Percentiles rank a stretch among this genome's conserved stretches.
These are phyloP conservation scores for Starmerella potacharoeniae DNA, from an alignment of 805 yeast genomes.

Conservation along the genomic window DNA sequence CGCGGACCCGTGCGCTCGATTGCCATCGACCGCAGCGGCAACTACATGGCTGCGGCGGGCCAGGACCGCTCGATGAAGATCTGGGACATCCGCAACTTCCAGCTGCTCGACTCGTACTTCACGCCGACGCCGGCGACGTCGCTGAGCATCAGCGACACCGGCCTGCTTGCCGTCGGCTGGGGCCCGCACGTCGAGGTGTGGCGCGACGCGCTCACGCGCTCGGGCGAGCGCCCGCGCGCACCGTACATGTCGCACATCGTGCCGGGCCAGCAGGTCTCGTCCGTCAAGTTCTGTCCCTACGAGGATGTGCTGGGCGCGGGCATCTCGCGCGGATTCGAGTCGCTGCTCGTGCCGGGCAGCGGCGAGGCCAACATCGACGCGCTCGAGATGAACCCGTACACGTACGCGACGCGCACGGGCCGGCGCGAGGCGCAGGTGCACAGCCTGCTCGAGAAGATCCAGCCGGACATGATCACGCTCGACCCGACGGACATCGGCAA, in stretches of 20 bases:
- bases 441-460: slow-evolving; percentile 69
- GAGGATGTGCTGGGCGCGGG: slow-evolving; percentile 95
- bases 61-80: slow-evolving; percentile 73
- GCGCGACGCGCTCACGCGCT: slow-evolving; percentile 62
- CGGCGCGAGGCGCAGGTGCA: slow-evolving; percentile 90
- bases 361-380: slow-evolving; percentile 98
- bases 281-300: slow-evolving; percentile 72
- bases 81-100: slow-evolving; percentile 85
- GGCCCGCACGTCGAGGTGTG: slow-evolving; percentile 91
- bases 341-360: slow-evolving; percentile 87
- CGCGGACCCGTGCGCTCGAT: slow-evolving; percentile 80
- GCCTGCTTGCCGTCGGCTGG: slow-evolving; percentile 81
- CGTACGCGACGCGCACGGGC: slow-evolving; percentile 80
- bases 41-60: slow-evolving; percentile 88
- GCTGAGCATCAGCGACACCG: slow-evolving; percentile 73
- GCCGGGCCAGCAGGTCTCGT: slow-evolving; percentile 63
- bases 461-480: slow-evolving; percentile 83
- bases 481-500: slow-evolving; percentile 83
- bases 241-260: slow-evolving; percentile 89
- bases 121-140: slow-evolving; percentile 78
- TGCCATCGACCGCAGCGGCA: slow-evolving; percentile 83
- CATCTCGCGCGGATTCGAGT: slow-evolving; percentile 63
- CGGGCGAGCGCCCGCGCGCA: slow-evolving; percentile 47
- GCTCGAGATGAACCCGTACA: slow-evolving; percentile 83
- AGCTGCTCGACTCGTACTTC: slow-evolving; percentile 60